These are phyloP conservation scores for Ophiostoma sp. DNA, from an alignment of 2,329 filamentous ascomycete species.

Conservation along the genomic window DNA sequence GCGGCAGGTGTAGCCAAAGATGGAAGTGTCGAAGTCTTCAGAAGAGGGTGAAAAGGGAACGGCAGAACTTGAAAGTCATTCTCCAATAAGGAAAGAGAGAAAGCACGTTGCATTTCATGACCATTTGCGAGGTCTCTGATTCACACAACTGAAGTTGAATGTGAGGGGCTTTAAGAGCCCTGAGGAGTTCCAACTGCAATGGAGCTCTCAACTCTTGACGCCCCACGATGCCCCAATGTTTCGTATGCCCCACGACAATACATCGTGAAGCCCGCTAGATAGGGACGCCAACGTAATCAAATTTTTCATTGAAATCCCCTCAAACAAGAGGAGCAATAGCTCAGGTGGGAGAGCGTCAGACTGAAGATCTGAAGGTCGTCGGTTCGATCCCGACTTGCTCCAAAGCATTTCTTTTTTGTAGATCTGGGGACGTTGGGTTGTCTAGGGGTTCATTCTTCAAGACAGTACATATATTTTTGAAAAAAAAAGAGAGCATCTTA, in stretches of 20 bases:
- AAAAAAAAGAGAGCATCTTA: neutral
- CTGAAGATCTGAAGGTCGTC: slow-evolving; percentile 21
- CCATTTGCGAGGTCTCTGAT: neutral
- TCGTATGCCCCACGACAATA: neutral
- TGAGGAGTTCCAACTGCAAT: neutral
- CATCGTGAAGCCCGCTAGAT: slow-evolving; percentile 3
- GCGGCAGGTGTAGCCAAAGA: neutral
- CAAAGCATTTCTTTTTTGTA: neutral
- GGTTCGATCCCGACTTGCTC: slow-evolving; percentile 21
- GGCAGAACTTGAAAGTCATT: neutral
- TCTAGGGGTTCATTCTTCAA: neutral
- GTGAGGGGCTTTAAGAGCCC: neutral
- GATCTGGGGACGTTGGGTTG: neutral
- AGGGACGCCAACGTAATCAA: neutral
- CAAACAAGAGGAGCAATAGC: slow-evolving; percentile 13
- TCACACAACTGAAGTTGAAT: neutral
- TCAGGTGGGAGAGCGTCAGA: slow-evolving; percentile 21
- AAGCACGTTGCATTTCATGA: neutral
- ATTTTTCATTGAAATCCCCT: neutral
- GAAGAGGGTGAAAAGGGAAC: neutral
- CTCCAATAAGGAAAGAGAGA: neutral
- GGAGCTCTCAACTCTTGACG: neutral
- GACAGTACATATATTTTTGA: neutral
- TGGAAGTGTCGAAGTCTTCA: no score
- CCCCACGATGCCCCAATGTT: neutral